These are phyloP conservation scores for Colletotrichum sp. DNA, from an alignment of 2,329 filamentous ascomycete species.

Conservation along the genomic window DNA sequence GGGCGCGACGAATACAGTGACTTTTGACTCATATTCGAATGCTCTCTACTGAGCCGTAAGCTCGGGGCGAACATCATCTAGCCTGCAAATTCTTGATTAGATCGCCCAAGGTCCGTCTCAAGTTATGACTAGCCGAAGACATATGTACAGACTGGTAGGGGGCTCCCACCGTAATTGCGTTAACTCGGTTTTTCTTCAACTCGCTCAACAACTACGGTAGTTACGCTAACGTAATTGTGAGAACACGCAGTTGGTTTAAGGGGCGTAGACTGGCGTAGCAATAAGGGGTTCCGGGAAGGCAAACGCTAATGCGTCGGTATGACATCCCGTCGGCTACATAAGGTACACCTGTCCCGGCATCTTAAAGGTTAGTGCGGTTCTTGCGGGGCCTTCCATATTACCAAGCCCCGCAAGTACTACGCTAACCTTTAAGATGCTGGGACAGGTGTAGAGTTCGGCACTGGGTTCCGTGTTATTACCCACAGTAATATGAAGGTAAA, in stretches of 20 bases:
- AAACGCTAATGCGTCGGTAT: neutral
- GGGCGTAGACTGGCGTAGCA: neutral
- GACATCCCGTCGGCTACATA: neutral
- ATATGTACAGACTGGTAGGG: neutral
- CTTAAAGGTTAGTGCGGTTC: too few relatives aligned
- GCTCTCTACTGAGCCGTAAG: neutral
- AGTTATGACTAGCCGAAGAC: neutral
- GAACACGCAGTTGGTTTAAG: neutral
- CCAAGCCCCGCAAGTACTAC: too few relatives aligned
- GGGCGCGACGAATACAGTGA: neutral
- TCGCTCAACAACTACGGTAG: neutral
- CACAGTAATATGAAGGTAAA: neutral
- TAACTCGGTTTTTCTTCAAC: neutral
- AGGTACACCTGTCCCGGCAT: too few relatives aligned
- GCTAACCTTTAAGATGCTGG: too few relatives aligned
- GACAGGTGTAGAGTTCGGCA: neutral
- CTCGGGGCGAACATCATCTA: neutral
- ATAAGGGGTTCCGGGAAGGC: neutral
- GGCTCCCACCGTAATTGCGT: neutral
- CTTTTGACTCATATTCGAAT: neutral
- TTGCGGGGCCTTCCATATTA: too few relatives aligned
- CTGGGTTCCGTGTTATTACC: neutral
- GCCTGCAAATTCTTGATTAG: neutral
- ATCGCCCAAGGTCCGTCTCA: neutral
- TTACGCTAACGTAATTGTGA: neutral